These are phyloP conservation scores for Oryza australiensis DNA, from an alignment of 176 grass and related monocot species.

Conservation along the genomic window DNA sequence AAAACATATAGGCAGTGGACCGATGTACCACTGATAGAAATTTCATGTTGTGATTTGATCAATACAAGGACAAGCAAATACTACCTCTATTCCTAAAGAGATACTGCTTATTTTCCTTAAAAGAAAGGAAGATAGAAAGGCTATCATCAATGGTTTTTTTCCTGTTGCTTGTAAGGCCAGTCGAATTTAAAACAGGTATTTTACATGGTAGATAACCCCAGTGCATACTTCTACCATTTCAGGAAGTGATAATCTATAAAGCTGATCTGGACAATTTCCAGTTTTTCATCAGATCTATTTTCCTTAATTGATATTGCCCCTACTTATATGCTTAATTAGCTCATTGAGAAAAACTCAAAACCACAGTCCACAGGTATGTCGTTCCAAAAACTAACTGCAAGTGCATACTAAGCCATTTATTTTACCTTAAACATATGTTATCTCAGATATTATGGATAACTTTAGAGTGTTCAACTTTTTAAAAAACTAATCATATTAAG, in stretches of 20 bases:
- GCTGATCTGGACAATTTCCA: background rate
- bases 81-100: too few species aligned
- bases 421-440: background rate
- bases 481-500: background rate
- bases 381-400: conserved; percentile 8
- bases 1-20: background rate
- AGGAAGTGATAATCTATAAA: background rate
- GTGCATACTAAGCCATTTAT: background rate
- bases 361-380: background rate
- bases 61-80: background rate
- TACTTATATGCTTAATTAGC: background rate
- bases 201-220: too few species aligned
- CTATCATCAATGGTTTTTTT: background rate
- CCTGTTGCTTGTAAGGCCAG: background rate
- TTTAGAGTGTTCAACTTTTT: background rate
- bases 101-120: background rate
- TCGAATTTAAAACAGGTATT: background rate
- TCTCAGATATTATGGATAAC: background rate
- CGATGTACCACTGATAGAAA: too few species aligned
- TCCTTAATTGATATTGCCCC: background rate
- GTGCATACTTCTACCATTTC: too few species aligned
- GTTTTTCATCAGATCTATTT: background rate
- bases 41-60: too few species aligned
- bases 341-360: background rate
- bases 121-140: background rate